Percentiles rank a stretch among this genome's conserved stretches.
Evolutionary conservation across 2,329 filamentous ascomycete genomes (phyloP).

Genomic region (Eurotiales sp.): DNA sequence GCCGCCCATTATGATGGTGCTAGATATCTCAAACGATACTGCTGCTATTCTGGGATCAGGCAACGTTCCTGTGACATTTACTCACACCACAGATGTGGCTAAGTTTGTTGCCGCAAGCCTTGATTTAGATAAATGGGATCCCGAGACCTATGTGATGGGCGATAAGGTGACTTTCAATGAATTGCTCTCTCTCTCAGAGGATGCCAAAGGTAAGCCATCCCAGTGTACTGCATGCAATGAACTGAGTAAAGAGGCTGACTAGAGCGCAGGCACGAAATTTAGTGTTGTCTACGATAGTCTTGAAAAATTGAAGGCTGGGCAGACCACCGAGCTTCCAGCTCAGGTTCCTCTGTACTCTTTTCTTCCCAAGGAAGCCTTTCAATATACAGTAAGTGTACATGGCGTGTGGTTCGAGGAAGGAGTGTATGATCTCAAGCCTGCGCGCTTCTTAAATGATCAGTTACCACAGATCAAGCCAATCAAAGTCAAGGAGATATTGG

Average conservation of each 20-base stretch:
- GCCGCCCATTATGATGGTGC: slow-evolving; percentile 13
- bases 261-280: slow-evolving; percentile 22
- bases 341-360: slow-evolving; percentile 20
- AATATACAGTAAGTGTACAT: slow-evolving; percentile 7
- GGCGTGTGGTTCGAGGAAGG: not conserved
- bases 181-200: slow-evolving; percentile 21
- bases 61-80: slow-evolving; percentile 18
- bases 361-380: slow-evolving; percentile 23
- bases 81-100: slow-evolving; percentile 24
- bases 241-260: not conserved
- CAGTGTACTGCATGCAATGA: not conserved
- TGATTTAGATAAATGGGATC: slow-evolving; percentile 18
- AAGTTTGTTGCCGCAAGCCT: slow-evolving; percentile 20
- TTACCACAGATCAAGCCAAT: not conserved
- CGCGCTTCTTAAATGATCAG: not conserved
- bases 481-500: not conserved
- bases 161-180: slow-evolving; percentile 25
- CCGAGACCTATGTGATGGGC: slow-evolving; percentile 19
- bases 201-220: slow-evolving; percentile 16
- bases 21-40: slow-evolving; percentile 19
- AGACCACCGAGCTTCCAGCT: slow-evolving; percentile 29
- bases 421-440: not conserved
- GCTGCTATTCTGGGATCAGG: slow-evolving; percentile 24
- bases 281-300: slow-evolving; percentile 26
- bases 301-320: slow-evolving; percentile 25